phyloP scores from a whole-genome alignment of 2,329 filamentous ascomycete genomes.

The Gnomoniopsis smithogilvyi region DNA sequence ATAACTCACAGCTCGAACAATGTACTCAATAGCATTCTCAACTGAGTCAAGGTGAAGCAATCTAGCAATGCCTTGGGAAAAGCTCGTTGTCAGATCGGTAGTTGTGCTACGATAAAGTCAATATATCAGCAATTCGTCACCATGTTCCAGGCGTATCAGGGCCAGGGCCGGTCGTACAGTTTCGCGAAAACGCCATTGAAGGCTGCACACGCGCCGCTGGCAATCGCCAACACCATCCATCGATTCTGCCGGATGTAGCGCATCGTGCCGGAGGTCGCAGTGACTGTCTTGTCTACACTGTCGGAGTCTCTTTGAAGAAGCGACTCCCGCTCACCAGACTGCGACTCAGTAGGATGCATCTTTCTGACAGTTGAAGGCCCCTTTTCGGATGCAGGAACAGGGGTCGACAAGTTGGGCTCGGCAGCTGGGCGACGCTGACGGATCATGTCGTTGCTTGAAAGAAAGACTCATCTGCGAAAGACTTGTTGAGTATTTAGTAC shows the following conservation, averaged over 20 bases:
- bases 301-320: slow-evolving; percentile 19
- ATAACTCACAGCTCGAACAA: slow-evolving; percentile 46
- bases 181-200: slow-evolving; percentile 84
- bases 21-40: slow-evolving; percentile 43
- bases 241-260: slow-evolving; percentile 34
- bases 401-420: slow-evolving; percentile 8
- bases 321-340: slow-evolving; percentile 22
- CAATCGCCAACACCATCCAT: slow-evolving; percentile 68
- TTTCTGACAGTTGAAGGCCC: neutral
- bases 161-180: slow-evolving; percentile 52
- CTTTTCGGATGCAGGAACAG: slow-evolving; percentile 11
- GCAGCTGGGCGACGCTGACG: slow-evolving; percentile 22
- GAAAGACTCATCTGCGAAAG: neutral
- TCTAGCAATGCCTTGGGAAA: slow-evolving; percentile 43
- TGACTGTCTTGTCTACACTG: slow-evolving; percentile 6
- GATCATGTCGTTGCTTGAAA: slow-evolving; percentile 17
- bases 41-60: slow-evolving; percentile 39
- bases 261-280: slow-evolving; percentile 18
- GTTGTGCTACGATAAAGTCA: slow-evolving; percentile 43
- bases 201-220: slow-evolving; percentile 74
- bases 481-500: neutral
- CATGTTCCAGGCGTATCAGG: neutral
- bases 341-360: neutral
- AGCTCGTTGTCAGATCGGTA: slow-evolving; percentile 48
- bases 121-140: neutral